Percentiles rank a stretch among this genome's conserved stretches.
These are phyloP conservation scores for Penicillium bialowiezense DNA, from an alignment of 495 filamentous ascomycete genomes.

Conservation along the genomic window DNA sequence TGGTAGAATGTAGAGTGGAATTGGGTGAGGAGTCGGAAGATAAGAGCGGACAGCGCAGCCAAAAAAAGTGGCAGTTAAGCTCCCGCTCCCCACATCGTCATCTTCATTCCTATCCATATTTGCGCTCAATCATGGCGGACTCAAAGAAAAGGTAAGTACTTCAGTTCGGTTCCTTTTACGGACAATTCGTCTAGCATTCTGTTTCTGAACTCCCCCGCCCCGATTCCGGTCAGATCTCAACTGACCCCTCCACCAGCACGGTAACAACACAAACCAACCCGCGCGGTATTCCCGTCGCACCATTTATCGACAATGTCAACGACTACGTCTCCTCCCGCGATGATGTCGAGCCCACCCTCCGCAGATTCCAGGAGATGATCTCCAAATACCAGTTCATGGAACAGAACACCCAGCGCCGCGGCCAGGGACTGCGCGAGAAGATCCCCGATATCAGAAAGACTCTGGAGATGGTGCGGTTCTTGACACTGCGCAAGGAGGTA, in stretches of 20 bases:
- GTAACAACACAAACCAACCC: constrained; percentile 65
- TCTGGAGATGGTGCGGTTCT: constrained; percentile 85
- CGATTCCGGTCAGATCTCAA: not conserved
- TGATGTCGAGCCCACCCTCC: constrained; percentile 86
- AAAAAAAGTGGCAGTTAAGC: constrained; percentile 20
- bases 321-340: constrained; percentile 86
- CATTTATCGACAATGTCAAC: constrained; percentile 94
- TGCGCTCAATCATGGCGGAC: constrained; percentile 21
- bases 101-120: constrained; percentile 18
- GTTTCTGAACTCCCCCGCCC: too few relatives aligned
- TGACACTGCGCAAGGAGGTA: constrained; percentile 52
- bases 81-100: constrained; percentile 25
- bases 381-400: constrained; percentile 99
- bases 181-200: too few relatives aligned
- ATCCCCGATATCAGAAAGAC: constrained; percentile 97
- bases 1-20: too few relatives aligned
- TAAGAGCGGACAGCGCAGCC: constrained; percentile 18
- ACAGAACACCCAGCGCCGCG: constrained; percentile 79
- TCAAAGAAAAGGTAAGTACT: constrained; percentile 24
- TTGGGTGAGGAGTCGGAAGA: too few relatives aligned
- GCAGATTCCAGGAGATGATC: constrained; percentile 98
- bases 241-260: constrained; percentile 28
- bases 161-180: too few relatives aligned
- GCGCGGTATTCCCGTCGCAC: constrained; percentile 89
- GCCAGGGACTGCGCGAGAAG: constrained; percentile 85